Conservation (phyloP, 768 basidiomycete genomes). For the Daedaleopsis nitida region DNA sequence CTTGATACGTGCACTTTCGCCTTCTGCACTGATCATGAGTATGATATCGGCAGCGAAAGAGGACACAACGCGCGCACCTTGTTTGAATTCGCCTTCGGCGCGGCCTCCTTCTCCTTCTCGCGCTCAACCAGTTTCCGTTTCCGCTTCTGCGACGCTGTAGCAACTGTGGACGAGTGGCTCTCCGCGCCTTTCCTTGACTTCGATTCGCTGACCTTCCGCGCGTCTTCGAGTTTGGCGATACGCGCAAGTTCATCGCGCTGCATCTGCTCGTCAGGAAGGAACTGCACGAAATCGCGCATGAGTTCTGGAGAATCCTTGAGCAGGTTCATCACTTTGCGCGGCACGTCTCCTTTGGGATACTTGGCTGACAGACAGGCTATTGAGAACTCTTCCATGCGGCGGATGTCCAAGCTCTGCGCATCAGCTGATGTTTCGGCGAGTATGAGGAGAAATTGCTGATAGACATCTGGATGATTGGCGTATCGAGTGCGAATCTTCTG, state of each 20-base stretch:
- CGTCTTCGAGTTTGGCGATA: conserved; percentile 26
- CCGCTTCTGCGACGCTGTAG: conserved; percentile 61
- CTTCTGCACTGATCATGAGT: conserved; percentile 6
- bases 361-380: conserved; percentile 16
- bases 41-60: not conserved
- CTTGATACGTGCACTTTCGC: conserved; percentile 32
- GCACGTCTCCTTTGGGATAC: conserved; percentile 58
- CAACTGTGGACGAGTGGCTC: conserved; percentile 40
- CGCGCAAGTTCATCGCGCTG: conserved; percentile 26
- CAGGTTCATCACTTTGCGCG: conserved; percentile 63
- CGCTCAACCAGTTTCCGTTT: conserved; percentile 62
- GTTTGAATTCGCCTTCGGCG: conserved; percentile 24
- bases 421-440: conserved; percentile 51
- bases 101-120: conserved; percentile 32
- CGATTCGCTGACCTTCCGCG: conserved; percentile 34
- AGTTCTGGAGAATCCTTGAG: conserved; percentile 80
- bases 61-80: conserved; percentile 26
- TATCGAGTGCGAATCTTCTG: conserved; percentile 96
- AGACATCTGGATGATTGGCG: conserved; percentile 75
- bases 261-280: conserved; percentile 55
- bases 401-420: conserved; percentile 42
- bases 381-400: conserved; percentile 27
- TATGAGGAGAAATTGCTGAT: conserved; percentile 77
- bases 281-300: conserved; percentile 71
- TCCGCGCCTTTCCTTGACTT: conserved; percentile 34